Evolutionary conservation across 768 basidiomycete genomes (phyloP).

Genomic region (Favolaschia claudopus): DNA sequence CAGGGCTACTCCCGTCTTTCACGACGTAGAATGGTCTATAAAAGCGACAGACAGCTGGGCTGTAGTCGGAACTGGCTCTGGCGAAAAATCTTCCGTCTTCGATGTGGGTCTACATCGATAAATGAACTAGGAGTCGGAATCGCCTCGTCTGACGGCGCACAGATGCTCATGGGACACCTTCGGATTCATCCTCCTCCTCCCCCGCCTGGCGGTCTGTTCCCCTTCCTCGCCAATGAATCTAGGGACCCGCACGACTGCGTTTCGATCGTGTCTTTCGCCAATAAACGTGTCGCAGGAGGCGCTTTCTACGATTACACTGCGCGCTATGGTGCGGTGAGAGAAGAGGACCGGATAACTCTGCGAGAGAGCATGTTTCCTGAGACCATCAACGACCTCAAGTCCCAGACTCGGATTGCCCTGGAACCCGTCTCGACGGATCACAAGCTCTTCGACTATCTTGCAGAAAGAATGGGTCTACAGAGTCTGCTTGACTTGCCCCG

Average conservation of each 20-base stretch:
- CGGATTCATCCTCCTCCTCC: constrained; percentile 70
- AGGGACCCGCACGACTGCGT: constrained; percentile 59
- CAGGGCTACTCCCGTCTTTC: constrained; percentile 55
- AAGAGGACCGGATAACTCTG: constrained; percentile 83
- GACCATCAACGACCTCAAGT: constrained; percentile 37
- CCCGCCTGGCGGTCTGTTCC: constrained; percentile 78
- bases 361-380: constrained; percentile 73
- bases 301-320: constrained; percentile 94
- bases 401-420: constrained; percentile 30
- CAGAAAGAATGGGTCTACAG: constrained; percentile 62
- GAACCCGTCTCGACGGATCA: constrained; percentile 30
- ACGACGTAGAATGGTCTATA: constrained; percentile 64
- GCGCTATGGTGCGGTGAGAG: constrained; percentile 87
- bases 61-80: constrained; percentile 69
- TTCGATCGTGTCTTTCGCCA: constrained; percentile 71
- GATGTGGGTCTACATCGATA: constrained; percentile 54
- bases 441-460: constrained; percentile 59
- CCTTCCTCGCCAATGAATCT: constrained; percentile 56
- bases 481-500: constrained; percentile 82
- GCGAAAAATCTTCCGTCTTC: constrained; percentile 67
- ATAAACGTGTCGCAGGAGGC: constrained; percentile 63
- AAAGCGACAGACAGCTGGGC: constrained; percentile 77
- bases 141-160: background rate
- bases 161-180: constrained; percentile 77
- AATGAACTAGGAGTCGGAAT: background rate